phyloP scores from a whole-genome alignment of 805 yeast species.

The Hanseniaspora thailandica region DNA sequence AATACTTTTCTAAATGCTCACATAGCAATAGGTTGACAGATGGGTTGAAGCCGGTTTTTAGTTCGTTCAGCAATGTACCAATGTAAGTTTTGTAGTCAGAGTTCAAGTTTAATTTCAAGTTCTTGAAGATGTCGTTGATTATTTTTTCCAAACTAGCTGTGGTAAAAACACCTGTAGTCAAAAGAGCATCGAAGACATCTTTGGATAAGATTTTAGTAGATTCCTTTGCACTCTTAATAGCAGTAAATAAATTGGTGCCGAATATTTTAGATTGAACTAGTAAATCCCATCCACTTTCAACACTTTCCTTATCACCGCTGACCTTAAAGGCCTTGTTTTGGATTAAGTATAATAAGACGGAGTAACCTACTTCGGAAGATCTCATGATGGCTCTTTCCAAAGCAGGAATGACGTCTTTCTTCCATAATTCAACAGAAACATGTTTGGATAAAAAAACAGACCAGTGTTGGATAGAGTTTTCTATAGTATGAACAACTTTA shows the following conservation, averaged over 20 bases:
- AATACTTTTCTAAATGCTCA: slow-evolving; percentile 37
- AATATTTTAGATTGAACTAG: slow-evolving; percentile 6
- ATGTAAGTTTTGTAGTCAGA: slow-evolving; percentile 54
- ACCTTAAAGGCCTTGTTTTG: neutral
- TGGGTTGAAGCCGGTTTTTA: slow-evolving; percentile 23
- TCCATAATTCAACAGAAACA: neutral
- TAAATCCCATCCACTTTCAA: slow-evolving; percentile 8
- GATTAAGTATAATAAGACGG: slow-evolving; percentile 41
- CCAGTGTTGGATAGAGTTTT: slow-evolving; percentile 1
- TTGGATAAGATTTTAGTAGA: slow-evolving; percentile 43
- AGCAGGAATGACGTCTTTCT: slow-evolving; percentile 34
- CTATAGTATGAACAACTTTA: neutral
- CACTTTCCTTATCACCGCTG: neutral
- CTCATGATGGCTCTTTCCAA: slow-evolving; percentile 66
- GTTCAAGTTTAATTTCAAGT: slow-evolving; percentile 46
- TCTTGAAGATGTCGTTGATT: slow-evolving; percentile 43
- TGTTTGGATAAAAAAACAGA: neutral
- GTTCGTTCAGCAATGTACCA: slow-evolving; percentile 34
- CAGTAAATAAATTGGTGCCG: slow-evolving; percentile 23
- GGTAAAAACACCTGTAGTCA: slow-evolving; percentile 20
- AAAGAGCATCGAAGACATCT: slow-evolving; percentile 27
- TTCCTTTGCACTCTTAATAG: slow-evolving; percentile 60
- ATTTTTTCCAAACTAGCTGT: slow-evolving; percentile 28
- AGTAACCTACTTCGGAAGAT: slow-evolving; percentile 62
- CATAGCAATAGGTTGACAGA: slow-evolving; percentile 32